A percentile compares a stretch with the other conserved stretches of the same genome.
Conservation (phyloP, 1,284 basidiomycete genomes). For the Trichosporon coremiiforme region DNA sequence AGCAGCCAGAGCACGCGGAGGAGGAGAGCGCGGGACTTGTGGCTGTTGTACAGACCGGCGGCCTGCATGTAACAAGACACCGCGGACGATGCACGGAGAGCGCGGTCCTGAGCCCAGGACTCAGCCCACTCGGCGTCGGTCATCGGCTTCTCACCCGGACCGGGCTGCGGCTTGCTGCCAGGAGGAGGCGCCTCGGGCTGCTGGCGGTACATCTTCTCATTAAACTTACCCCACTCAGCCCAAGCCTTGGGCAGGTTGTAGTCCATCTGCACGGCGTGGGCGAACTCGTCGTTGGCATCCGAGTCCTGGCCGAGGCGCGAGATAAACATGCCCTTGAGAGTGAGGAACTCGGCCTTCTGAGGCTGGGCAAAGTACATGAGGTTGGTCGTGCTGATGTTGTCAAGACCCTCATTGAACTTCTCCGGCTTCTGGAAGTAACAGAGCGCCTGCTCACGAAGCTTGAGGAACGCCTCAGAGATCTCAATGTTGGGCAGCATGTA, state of each 20-base stretch:
- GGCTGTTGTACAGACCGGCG: constrained; percentile 91
- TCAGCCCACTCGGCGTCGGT: constrained; percentile 60
- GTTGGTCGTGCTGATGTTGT: constrained; percentile 99
- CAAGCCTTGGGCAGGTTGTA: constrained; percentile 94
- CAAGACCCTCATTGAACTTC: constrained; percentile 89
- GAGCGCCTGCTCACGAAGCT: constrained; percentile 97
- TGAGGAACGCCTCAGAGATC: constrained; percentile 98
- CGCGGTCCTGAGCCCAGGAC: constrained; percentile 54
- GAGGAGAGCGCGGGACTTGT: constrained; percentile 88
- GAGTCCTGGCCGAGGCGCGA: constrained; percentile 83
- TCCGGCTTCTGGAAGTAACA: constrained; percentile 97
- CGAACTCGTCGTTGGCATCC: constrained; percentile 90
- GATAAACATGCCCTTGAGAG: constrained; percentile 99
- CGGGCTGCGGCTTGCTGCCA: constrained; percentile 46
- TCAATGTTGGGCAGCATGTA: constrained; percentile 99
- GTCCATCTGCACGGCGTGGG: constrained; percentile 93
- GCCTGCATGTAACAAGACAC: constrained; percentile 98
- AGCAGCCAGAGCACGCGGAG: constrained; percentile 95
- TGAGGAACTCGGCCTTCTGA: constrained; percentile 99
- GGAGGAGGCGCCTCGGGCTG: constrained; percentile 47
- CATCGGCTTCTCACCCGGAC: constrained; percentile 67
- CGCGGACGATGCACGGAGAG: constrained; percentile 80
- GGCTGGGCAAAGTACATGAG: constrained; percentile 93
- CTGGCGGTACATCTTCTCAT: constrained; percentile 80
- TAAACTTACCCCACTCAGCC: constrained; percentile 98